These are phyloP conservation scores for Triticum timopheevii DNA, from an alignment of 176 grass and related monocot genomes.

Conservation along the genomic window DNA sequence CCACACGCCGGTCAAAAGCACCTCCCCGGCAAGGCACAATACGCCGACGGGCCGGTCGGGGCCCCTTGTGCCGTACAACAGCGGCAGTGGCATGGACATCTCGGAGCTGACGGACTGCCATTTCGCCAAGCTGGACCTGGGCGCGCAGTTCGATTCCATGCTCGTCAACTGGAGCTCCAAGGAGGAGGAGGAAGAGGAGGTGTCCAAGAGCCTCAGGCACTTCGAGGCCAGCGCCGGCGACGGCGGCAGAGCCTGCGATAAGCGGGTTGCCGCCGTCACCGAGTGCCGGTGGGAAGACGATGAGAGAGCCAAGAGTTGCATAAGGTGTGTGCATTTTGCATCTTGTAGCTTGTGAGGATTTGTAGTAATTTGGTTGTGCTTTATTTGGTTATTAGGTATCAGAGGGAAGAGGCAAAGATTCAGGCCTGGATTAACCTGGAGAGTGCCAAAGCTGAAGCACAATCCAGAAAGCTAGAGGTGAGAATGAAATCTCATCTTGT, in stretches of 20 bases:
- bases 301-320: slow-evolving; percentile 88
- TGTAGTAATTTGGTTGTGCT: neutral
- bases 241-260: slow-evolving; percentile 12
- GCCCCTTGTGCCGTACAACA: slow-evolving; percentile 55
- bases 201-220: slow-evolving; percentile 89
- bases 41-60: slow-evolving; percentile 81
- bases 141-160: slow-evolving; percentile 68
- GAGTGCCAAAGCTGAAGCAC: slow-evolving; percentile 93
- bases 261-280: slow-evolving; percentile 27
- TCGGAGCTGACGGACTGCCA: slow-evolving; percentile 70
- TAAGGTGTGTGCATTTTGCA: slow-evolving; percentile 54
- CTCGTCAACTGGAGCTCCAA: slow-evolving; percentile 77
- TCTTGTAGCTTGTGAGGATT: neutral
- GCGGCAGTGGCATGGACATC: slow-evolving; percentile 40
- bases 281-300: slow-evolving; percentile 90
- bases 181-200: slow-evolving; percentile 92
- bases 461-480: slow-evolving; percentile 97
- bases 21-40: slow-evolving; percentile 84
- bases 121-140: slow-evolving; percentile 83
- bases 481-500: neutral
- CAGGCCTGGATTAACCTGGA: slow-evolving; percentile 96
- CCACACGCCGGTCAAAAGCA: slow-evolving; percentile 73
- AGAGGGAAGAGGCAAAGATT: slow-evolving; percentile 95
- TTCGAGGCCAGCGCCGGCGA: slow-evolving; percentile 49
- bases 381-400: slow-evolving; percentile 55